Conservation (phyloP, 768 basidiomycete genomes). For the Leccinum incarnatum region DNA sequence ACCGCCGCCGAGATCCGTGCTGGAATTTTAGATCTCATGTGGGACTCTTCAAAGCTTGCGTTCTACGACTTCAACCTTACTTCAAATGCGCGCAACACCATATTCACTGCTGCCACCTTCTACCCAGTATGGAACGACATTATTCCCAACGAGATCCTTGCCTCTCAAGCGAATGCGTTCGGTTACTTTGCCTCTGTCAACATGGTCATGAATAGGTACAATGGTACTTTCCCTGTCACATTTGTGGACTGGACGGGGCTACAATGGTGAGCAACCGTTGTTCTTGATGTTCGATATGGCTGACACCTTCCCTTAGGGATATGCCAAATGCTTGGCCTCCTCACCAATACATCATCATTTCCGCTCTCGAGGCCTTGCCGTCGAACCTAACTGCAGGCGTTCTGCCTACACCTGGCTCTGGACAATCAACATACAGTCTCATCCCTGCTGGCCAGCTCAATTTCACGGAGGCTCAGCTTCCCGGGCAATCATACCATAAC, state of each 20-base stretch:
- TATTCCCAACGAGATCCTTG: conserved; percentile 66
- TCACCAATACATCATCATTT: conserved; percentile 76
- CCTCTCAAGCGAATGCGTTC: conserved; percentile 58
- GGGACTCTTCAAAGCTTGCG: conserved; percentile 78
- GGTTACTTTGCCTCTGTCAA: conserved; percentile 72
- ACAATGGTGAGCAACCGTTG: conserved; percentile 62
- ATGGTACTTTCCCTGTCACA: conserved; percentile 81
- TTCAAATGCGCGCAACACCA: conserved; percentile 55
- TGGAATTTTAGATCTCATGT: conserved; percentile 82
- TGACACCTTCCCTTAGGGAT: conserved; percentile 47
- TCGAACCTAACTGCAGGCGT: conserved; percentile 60
- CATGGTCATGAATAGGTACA: conserved; percentile 79
- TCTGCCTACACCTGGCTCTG: conserved; percentile 49
- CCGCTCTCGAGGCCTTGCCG: conserved; percentile 74
- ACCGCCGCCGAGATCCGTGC: conserved; percentile 57
- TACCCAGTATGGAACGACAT: conserved; percentile 90
- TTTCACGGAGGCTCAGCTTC: conserved; percentile 66
- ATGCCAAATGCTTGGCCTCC: conserved; percentile 90
- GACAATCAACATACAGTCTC: conserved; percentile 61
- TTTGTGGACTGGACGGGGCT: conserved; percentile 69
- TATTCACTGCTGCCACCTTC: conserved; percentile 76
- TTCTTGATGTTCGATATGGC: background rate
- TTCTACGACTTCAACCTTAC: conserved; percentile 91
- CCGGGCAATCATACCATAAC: conserved; percentile 55
- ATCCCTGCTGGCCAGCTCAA: conserved; percentile 82